Percentiles rank a stretch among this genome's conserved stretches.
Conservation (phyloP, 257 asterid species). For the Solanum phureja region DNA sequence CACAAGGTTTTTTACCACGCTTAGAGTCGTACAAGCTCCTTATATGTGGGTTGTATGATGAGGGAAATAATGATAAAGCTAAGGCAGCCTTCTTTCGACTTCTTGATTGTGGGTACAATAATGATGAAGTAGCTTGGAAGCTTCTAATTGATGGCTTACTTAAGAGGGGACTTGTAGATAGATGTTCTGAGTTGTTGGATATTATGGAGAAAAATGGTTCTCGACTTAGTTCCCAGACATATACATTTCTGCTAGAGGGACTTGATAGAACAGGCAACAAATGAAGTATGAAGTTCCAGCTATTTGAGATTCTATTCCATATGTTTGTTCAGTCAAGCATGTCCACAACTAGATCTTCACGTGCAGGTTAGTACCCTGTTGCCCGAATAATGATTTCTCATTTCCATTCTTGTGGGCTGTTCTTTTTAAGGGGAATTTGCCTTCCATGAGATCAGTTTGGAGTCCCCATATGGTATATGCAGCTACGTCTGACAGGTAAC, state of each 20-base stretch:
- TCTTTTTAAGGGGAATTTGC: neutral
- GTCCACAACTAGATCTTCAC: neutral
- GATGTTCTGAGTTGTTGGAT: slow-evolving; percentile 37
- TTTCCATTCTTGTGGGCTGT: neutral
- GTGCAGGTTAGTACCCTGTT: neutral
- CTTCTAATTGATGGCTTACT: slow-evolving; percentile 65
- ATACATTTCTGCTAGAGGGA: slow-evolving; percentile 44
- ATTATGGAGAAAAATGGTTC: slow-evolving; percentile 55
- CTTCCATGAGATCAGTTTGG: neutral
- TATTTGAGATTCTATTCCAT: neutral
- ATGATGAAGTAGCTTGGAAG: slow-evolving; percentile 71
- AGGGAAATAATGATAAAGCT: slow-evolving; percentile 40
- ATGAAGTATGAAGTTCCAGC: neutral
- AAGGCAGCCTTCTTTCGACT: slow-evolving; percentile 33
- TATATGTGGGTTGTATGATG: slow-evolving; percentile 52
- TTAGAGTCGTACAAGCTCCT: slow-evolving; percentile 42
- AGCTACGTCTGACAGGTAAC: neutral
- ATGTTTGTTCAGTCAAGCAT: neutral
- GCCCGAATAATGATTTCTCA: neutral
- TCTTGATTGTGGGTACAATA: slow-evolving; percentile 53
- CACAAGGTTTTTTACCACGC: slow-evolving; percentile 35
- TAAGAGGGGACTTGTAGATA: slow-evolving; percentile 37
- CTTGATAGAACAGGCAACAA: slow-evolving; percentile 14
- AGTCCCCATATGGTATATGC: neutral
- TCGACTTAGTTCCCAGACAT: slow-evolving; percentile 40